Conservation (phyloP, 2,329 filamentous ascomycete genomes). For the Sphaerulina populicola region DNA sequence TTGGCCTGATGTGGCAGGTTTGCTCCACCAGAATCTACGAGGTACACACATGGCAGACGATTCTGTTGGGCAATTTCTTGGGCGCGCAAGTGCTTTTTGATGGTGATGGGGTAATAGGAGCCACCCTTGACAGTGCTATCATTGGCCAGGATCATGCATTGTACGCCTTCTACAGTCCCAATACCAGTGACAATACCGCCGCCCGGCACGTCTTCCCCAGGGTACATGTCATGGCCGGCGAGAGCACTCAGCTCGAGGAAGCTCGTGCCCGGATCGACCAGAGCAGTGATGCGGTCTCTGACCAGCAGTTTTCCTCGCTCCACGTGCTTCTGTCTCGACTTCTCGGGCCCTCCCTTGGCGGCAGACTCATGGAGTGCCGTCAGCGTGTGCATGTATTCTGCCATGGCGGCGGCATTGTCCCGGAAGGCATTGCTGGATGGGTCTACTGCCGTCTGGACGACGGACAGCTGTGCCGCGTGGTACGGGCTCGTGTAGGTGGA, state of each 20-base stretch:
- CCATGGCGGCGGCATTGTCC: slow-evolving; percentile 73
- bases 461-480: slow-evolving; percentile 74
- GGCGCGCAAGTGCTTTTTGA: slow-evolving; percentile 92
- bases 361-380: slow-evolving; percentile 57
- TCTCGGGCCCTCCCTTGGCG: slow-evolving; percentile 67
- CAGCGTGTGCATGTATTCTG: slow-evolving; percentile 60
- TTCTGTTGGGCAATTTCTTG: slow-evolving; percentile 89
- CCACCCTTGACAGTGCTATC: slow-evolving; percentile 96
- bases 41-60: slow-evolving; percentile 75
- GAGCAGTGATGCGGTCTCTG: slow-evolving; percentile 73
- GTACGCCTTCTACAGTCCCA: slow-evolving; percentile 80
- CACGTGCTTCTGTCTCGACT: slow-evolving; percentile 79
- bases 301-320: slow-evolving; percentile 89
- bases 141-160: slow-evolving; percentile 88
- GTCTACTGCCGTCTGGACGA: slow-evolving; percentile 69
- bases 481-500: slow-evolving; percentile 73
- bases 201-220: slow-evolving; percentile 76
- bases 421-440: slow-evolving; percentile 67
- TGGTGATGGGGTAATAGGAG: slow-evolving; percentile 92
- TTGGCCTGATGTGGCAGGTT: slow-evolving; percentile 93
- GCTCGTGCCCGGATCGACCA: slow-evolving; percentile 80
- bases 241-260: slow-evolving; percentile 93
- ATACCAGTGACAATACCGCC: slow-evolving; percentile 90
- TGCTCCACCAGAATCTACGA: slow-evolving; percentile 91
- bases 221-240: slow-evolving; percentile 77